Conservation (phyloP, 225 moss, liverwort and hornwort species). For the Polytrichum commune region DNA sequence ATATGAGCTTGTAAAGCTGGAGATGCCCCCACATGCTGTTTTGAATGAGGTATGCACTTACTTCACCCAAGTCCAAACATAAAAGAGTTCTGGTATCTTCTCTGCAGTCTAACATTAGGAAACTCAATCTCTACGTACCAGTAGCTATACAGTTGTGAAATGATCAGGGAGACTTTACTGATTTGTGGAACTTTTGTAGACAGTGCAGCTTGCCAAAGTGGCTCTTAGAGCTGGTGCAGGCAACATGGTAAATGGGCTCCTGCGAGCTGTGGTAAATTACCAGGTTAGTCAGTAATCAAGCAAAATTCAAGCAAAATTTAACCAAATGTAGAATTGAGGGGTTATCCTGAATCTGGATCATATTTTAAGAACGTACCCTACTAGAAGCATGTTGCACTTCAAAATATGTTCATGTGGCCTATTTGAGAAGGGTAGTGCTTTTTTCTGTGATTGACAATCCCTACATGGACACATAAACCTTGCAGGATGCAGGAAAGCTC, state of each 20-base stretch:
- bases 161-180: background rate
- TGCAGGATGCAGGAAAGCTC: constrained; percentile 50
- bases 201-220: constrained; percentile 73
- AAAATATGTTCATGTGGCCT: too few relatives aligned
- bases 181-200: constrained; percentile 30
- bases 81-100: too few relatives aligned
- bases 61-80: background rate
- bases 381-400: too few relatives aligned
- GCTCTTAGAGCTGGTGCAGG: constrained; percentile 74
- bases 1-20: constrained; percentile 73
- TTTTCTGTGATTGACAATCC: too few relatives aligned
- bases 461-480: background rate
- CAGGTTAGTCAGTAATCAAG: constrained; percentile 36
- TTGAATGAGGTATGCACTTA: constrained; percentile 59
- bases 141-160: background rate
- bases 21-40: constrained; percentile 71
- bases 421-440: too few relatives aligned
- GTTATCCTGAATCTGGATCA: too few relatives aligned
- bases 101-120: too few relatives aligned
- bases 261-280: constrained; percentile 48
- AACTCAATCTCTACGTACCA: too few relatives aligned
- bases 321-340: background rate
- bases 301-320: background rate
- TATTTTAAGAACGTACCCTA: too few relatives aligned
- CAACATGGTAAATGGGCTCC: constrained; percentile 71